These are phyloP conservation scores for Lachnellula occidentalis DNA, from an alignment of 2,329 filamentous ascomycete genomes.

Conservation along the genomic window DNA sequence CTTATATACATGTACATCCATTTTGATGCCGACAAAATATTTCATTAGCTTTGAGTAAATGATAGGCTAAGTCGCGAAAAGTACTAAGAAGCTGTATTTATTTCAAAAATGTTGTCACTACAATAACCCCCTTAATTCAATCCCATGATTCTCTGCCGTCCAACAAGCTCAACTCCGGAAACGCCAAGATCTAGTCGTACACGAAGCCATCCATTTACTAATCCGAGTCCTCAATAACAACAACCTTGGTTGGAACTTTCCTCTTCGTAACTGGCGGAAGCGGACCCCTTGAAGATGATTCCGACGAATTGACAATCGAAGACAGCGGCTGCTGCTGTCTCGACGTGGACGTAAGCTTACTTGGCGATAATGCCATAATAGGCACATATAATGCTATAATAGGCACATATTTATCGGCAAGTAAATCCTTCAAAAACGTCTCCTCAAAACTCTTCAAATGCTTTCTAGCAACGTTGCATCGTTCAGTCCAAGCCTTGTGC, in stretches of 20 bases:
- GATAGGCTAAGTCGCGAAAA: too few species aligned
- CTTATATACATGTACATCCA: too few species aligned
- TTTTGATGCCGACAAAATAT: too few species aligned
- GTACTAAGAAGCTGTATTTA: too few species aligned
- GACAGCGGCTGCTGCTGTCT: neutral
- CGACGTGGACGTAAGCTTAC: neutral
- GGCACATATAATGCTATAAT: neutral
- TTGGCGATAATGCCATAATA: neutral
- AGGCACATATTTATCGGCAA: neutral
- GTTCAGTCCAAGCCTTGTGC: constrained; percentile 1
- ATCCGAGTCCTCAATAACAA: too few species aligned
- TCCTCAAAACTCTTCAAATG: neutral
- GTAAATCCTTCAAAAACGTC: neutral
- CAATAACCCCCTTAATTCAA: too few species aligned
- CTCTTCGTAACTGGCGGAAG: neutral
- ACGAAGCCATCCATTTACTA: too few species aligned
- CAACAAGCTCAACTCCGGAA: too few species aligned
- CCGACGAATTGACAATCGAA: neutral
- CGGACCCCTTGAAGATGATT: neutral
- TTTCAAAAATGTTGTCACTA: too few species aligned
- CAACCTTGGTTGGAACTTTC: neutral
- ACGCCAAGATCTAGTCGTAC: too few species aligned
- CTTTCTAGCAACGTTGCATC: constrained; percentile 1
- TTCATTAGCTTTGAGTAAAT: too few species aligned
- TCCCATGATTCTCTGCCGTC: too few species aligned